phyloP scores from a whole-genome alignment of 2,329 filamentous ascomycete genomes.

The Graphiopsis chlorocephala region DNA sequence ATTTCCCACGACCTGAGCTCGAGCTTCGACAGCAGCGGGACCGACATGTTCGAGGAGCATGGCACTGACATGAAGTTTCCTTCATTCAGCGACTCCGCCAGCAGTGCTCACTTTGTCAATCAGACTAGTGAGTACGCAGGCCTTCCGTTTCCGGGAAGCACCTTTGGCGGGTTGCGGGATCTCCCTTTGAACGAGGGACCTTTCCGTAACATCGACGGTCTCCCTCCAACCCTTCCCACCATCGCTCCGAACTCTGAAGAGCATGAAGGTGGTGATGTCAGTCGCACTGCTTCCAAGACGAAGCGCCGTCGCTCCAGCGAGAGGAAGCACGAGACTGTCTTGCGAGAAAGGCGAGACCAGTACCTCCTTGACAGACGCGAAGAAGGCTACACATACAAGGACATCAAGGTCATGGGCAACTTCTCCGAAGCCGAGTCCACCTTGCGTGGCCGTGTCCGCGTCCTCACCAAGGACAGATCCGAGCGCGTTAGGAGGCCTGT shows the following conservation, averaged over 20 bases:
- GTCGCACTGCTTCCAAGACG: background rate
- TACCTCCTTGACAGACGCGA: conserved; percentile 53
- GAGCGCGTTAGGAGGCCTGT: conserved; percentile 63
- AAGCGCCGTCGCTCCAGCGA: background rate
- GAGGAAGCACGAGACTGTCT: background rate
- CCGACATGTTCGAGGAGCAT: background rate
- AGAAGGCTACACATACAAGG: conserved; percentile 61
- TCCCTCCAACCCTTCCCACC: background rate
- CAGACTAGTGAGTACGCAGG: background rate
- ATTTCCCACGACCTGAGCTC: conserved; percentile 1
- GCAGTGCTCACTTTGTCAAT: background rate
- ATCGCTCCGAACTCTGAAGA: background rate
- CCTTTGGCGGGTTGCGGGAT: background rate
- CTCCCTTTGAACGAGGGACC: background rate
- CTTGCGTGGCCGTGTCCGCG: conserved; percentile 65
- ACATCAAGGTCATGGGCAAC: conserved; percentile 56
- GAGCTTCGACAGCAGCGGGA: background rate
- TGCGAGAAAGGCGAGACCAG: conserved; percentile 20
- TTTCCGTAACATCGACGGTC: background rate
- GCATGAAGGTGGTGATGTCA: background rate
- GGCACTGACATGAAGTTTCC: background rate
- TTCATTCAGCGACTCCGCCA: background rate
- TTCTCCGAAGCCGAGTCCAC: conserved; percentile 69
- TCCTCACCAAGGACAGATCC: conserved; percentile 61
- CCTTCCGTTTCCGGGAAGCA: background rate